Conservation (phyloP, 345 rosid genomes). For the Streptanthus diversifolius region DNA sequence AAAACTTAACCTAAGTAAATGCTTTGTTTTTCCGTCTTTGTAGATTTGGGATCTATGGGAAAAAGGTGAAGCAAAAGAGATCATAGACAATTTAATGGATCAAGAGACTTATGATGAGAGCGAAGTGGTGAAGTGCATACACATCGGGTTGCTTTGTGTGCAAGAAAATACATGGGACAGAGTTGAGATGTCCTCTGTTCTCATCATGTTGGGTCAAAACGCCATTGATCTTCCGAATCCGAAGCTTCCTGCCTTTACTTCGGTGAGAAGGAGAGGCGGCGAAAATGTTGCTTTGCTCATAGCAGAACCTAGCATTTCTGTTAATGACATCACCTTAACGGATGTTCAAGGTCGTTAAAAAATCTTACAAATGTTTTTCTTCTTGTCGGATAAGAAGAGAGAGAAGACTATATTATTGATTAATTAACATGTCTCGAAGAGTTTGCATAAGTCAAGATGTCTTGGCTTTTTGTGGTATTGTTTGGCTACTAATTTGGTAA, state of each 20-base stretch:
- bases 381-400: neutral
- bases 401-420: neutral
- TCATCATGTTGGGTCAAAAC: slow-evolving; percentile 44
- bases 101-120: slow-evolving; percentile 10
- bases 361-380: neutral
- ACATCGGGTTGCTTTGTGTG: slow-evolving; percentile 58
- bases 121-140: slow-evolving; percentile 48
- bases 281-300: slow-evolving; percentile 1
- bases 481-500: neutral
- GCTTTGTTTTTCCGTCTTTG: neutral
- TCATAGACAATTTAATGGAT: slow-evolving; percentile 34
- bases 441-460: too few species aligned
- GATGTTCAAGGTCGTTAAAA: slow-evolving; percentile 37
- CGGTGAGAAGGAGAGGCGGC: neutral
- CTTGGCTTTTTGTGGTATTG: neutral
- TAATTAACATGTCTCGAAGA: neutral
- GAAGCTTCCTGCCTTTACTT: slow-evolving; percentile 44
- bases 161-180: slow-evolving; percentile 52
- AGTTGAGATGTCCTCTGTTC: slow-evolving; percentile 49
- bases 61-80: slow-evolving; percentile 30
- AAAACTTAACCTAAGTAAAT: slow-evolving; percentile 1
- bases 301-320: slow-evolving; percentile 24
- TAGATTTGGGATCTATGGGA: slow-evolving; percentile 42
- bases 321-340: slow-evolving; percentile 36
- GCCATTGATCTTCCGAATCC: slow-evolving; percentile 39